These are phyloP conservation scores for Saxophila tyrrhenica DNA, from an alignment of 495 filamentous ascomycete genomes.

Conservation along the genomic window DNA sequence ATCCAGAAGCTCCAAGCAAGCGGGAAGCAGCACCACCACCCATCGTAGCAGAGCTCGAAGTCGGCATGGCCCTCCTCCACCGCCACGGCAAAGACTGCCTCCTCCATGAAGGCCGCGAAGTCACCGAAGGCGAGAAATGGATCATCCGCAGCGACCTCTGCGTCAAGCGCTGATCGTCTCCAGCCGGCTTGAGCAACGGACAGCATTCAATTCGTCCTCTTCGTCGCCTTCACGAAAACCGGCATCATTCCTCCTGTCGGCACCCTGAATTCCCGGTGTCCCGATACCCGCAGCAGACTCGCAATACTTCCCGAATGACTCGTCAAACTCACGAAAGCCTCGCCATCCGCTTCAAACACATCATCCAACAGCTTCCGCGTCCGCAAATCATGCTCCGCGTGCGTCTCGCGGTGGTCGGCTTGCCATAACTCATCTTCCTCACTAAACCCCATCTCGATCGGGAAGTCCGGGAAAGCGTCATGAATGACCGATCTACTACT, in stretches of 20 bases:
- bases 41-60: conserved; percentile 59
- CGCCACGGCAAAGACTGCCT: conserved; percentile 83
- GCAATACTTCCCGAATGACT: conserved; percentile 29
- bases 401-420: conserved; percentile 14
- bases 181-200: neutral
- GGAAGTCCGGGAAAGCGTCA: conserved; percentile 3
- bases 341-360: conserved; percentile 9
- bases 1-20: conserved; percentile 48
- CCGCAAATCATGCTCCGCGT: conserved; percentile 12
- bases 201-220: conserved; percentile 8
- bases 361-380: conserved; percentile 14
- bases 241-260: conserved; percentile 29
- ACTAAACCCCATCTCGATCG: conserved; percentile 16
- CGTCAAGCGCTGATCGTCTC: conserved; percentile 39
- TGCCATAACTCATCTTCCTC: conserved; percentile 21
- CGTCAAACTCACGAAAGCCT: conserved; percentile 24
- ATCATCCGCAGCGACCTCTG: conserved; percentile 81
- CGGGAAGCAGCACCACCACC: conserved; percentile 38
- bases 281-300: conserved; percentile 22
- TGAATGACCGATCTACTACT: conserved; percentile 3
- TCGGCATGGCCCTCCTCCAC: conserved; percentile 76
- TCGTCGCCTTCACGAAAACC: conserved; percentile 29
- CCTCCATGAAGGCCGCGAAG: conserved; percentile 77
- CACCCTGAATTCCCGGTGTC: conserved; percentile 26
- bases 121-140: conserved; percentile 81